A percentile compares a stretch with the other conserved stretches of the same genome.
Evolutionary conservation across 139 green algal species (phyloP).

Genomic region (Chlorella ohadii): DNA sequence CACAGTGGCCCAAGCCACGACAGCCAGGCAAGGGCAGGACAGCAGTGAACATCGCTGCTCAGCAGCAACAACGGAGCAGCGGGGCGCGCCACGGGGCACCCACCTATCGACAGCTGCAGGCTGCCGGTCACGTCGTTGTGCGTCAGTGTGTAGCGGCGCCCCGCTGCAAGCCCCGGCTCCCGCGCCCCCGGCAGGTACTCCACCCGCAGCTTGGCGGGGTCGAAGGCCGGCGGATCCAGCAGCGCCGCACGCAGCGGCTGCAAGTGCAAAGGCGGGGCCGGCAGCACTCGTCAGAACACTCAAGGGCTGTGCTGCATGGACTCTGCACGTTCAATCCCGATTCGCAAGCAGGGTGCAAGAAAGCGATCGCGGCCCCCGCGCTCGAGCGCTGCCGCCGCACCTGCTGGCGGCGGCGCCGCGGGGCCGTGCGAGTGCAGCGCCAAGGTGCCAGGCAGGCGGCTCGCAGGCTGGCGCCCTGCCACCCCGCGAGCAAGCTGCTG

Average conservation of each 20-base stretch:
- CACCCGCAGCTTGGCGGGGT: constrained; percentile 72
- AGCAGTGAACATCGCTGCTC: too few species aligned
- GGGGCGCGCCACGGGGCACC: neutral
- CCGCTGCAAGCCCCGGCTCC: neutral
- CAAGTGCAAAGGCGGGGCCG: neutral
- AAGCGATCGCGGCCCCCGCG: neutral
- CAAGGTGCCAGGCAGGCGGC: too few species aligned
- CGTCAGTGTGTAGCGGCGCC: constrained; percentile 88
- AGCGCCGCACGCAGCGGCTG: constrained; percentile 48
- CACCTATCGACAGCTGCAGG: constrained; percentile 76
- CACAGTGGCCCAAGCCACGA: neutral
- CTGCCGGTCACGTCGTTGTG: constrained; percentile 92
- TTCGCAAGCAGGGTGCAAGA: neutral
- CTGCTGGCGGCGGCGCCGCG: too few species aligned
- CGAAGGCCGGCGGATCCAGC: constrained; percentile 75
- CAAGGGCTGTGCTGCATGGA: neutral
- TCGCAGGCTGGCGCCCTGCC: too few species aligned
- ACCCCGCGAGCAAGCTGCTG: too few species aligned
- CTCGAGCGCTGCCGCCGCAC: neutral
- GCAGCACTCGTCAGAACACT: neutral
- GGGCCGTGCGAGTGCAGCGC: too few species aligned
- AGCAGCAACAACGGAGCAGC: too few species aligned
- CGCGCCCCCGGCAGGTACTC: constrained; percentile 46
- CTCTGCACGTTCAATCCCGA: too few species aligned
- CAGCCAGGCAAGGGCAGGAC: neutral